A percentile compares a stretch with the other conserved stretches of the same genome.
These are phyloP conservation scores for Amanita molliuscula DNA, from an alignment of 768 basidiomycete genomes.

Conservation along the genomic window DNA sequence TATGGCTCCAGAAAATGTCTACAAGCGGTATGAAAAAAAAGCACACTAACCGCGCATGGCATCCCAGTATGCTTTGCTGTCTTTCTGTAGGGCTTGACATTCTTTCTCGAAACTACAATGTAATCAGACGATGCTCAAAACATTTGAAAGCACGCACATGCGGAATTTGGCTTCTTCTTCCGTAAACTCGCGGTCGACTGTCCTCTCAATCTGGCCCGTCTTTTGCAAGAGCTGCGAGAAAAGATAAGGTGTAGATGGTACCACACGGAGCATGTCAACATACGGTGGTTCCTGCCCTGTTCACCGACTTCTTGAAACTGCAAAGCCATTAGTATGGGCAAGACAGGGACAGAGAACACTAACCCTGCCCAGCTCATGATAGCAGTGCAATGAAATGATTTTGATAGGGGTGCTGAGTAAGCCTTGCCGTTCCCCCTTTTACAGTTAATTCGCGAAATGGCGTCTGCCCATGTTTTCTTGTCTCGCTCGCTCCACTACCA, in stretches of 20 bases:
- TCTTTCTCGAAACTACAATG: slow-evolving; percentile 86
- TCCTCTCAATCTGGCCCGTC: slow-evolving; percentile 96
- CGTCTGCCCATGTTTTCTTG: background rate
- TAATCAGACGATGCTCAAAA: slow-evolving; percentile 1
- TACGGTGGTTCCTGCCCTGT: slow-evolving; percentile 86
- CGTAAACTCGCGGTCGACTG: slow-evolving; percentile 87
- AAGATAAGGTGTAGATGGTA: slow-evolving; percentile 10
- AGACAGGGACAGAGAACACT: slow-evolving; percentile 7
- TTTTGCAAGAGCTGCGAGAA: slow-evolving; percentile 77
- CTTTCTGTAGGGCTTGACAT: slow-evolving; percentile 85
- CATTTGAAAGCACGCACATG: slow-evolving; percentile 43
- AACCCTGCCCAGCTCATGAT: slow-evolving; percentile 53
- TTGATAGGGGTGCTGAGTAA: slow-evolving; percentile 6
- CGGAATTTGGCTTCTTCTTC: slow-evolving; percentile 89
- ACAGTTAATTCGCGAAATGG: background rate
- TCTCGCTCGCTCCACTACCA: background rate
- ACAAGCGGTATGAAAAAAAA: background rate
- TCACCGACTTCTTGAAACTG: slow-evolving; percentile 91
- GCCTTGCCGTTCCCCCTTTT: background rate
- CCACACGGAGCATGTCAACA: slow-evolving; percentile 14
- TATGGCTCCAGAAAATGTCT: background rate
- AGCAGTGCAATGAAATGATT: background rate
- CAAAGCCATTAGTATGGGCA: slow-evolving; percentile 3
- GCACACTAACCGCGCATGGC: slow-evolving; percentile 72
- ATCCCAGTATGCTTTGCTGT: slow-evolving; percentile 90